Evolutionary conservation across 1,284 basidiomycete genomes (phyloP).

Genomic region (Cryptococcus hybrid): DNA sequence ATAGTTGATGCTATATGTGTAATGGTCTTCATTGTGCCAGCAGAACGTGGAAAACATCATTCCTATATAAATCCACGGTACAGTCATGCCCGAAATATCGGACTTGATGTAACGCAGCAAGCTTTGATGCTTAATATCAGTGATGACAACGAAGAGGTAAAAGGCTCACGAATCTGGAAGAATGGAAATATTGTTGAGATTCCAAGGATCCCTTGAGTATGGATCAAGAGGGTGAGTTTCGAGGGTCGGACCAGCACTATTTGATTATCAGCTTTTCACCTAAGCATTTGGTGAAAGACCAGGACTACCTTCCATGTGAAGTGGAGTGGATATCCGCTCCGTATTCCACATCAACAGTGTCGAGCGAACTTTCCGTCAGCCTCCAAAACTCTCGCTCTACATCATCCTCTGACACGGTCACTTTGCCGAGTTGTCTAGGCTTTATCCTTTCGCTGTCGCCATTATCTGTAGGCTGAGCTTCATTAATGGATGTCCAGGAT

Average conservation of each 20-base stretch:
- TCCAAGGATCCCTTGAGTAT: constrained; percentile 93
- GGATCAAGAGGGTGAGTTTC: constrained; percentile 86
- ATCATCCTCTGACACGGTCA: constrained; percentile 77
- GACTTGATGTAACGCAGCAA: constrained; percentile 82
- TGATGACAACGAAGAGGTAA: constrained; percentile 40
- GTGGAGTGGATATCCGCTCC: constrained; percentile 98
- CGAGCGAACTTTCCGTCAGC: constrained; percentile 80
- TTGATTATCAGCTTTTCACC: neutral
- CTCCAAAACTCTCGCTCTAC: constrained; percentile 98
- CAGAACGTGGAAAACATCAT: constrained; percentile 99
- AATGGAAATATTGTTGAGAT: constrained; percentile 96
- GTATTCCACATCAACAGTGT: constrained; percentile 98
- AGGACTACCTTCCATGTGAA: constrained; percentile 81
- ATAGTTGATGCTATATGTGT: constrained; percentile 93
- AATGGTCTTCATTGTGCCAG: constrained; percentile 99
- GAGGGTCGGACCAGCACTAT: constrained; percentile 87
- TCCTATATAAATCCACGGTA: constrained; percentile 99
- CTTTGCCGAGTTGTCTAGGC: constrained; percentile 57
- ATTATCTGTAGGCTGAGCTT: neutral
- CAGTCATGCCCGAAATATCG: constrained; percentile 99
- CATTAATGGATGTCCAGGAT: neutral
- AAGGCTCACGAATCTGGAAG: constrained; percentile 69
- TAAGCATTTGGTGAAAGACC: too few species aligned
- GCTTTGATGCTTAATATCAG: constrained; percentile 4
- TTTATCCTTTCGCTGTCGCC: constrained; percentile 14